These are phyloP conservation scores for Crucibulum laeve DNA, from an alignment of 768 basidiomycete species.

Conservation along the genomic window DNA sequence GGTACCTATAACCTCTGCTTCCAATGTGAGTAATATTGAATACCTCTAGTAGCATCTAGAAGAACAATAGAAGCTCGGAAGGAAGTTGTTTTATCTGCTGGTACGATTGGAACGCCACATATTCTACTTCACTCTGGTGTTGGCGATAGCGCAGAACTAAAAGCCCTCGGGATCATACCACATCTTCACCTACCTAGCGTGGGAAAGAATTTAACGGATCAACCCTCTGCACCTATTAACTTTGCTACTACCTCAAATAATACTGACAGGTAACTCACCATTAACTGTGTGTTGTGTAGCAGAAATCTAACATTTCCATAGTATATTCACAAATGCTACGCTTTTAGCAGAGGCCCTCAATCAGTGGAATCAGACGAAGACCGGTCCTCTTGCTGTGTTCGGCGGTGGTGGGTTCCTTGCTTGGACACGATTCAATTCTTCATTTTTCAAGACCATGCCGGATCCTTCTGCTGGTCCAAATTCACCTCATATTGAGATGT, in stretches of 20 bases:
- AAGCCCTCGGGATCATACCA: constrained; percentile 17
- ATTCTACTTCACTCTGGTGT: constrained; percentile 33
- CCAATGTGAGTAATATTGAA: not conserved
- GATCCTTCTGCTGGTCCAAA: constrained; percentile 19
- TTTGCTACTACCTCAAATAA: constrained; percentile 8
- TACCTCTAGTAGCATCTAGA: not conserved
- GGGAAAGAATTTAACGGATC: constrained; percentile 32
- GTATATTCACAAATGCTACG: too few species aligned
- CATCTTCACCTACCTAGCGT: constrained; percentile 28
- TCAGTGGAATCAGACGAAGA: constrained; percentile 17
- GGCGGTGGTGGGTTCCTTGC: constrained; percentile 15
- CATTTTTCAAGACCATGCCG: constrained; percentile 10
- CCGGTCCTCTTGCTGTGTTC: constrained; percentile 17
- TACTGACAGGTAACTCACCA: too few species aligned
- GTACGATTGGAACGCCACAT: constrained; percentile 30
- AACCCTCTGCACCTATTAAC: constrained; percentile 22
- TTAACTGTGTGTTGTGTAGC: too few species aligned
- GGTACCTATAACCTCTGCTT: constrained; percentile 7
- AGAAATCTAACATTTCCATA: too few species aligned
- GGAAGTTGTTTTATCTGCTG: constrained; percentile 50
- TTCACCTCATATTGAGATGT: constrained; percentile 18
- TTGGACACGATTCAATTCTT: constrained; percentile 16
- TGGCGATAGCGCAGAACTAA: constrained; percentile 20
- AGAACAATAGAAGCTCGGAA: constrained; percentile 31
- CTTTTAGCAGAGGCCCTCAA: too few species aligned